Conservation (phyloP, 306 rosid genomes). For the Cucurbita argyrosperma region DNA sequence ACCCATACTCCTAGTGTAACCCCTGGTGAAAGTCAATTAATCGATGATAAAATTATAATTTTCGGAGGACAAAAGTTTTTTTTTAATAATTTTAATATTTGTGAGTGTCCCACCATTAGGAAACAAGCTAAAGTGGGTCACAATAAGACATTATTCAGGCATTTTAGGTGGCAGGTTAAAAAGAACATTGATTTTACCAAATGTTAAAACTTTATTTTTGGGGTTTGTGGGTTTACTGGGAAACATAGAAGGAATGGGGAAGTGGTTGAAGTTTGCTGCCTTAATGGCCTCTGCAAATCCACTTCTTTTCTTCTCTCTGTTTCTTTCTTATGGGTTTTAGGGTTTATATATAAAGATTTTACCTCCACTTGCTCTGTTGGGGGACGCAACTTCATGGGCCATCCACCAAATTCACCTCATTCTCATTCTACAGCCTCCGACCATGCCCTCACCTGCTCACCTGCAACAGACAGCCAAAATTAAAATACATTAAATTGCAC, state of each 20-base stretch:
- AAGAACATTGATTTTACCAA: neutral
- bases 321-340: neutral
- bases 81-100: neutral
- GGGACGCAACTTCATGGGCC: slow-evolving; percentile 2
- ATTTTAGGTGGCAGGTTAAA: neutral
- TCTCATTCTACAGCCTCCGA: too few relatives aligned
- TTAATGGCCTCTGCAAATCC: neutral
- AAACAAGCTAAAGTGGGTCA: neutral
- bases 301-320: neutral
- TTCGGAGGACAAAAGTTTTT: neutral
- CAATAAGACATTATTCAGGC: neutral
- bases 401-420: too few relatives aligned
- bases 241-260: neutral
- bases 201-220: neutral
- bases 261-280: neutral
- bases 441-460: too few relatives aligned
- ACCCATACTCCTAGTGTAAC: too few relatives aligned
- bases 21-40: neutral
- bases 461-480: too few relatives aligned
- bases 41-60: neutral
- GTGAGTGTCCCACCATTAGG: neutral
- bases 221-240: neutral
- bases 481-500: too few relatives aligned
- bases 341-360: too few relatives aligned
- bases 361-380: neutral